Percentiles rank a stretch among this genome's conserved stretches.
Conservation (phyloP, 2,329 filamentous ascomycete species). For the Pleoardoris graminearum region DNA sequence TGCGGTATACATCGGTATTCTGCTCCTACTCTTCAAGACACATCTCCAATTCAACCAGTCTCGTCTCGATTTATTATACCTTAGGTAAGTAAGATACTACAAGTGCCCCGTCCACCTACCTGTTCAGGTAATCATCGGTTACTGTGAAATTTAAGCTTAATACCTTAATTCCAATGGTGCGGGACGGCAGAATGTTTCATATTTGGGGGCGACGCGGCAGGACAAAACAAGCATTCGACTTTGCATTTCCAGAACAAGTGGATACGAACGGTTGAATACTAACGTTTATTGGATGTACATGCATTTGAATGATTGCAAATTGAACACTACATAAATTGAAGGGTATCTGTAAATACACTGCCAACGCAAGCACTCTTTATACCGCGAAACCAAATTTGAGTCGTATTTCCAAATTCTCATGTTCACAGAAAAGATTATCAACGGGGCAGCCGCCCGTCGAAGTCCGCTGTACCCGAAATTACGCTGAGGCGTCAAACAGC, state of each 20-base stretch:
- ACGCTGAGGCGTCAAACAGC: background rate
- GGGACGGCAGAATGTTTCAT: background rate
- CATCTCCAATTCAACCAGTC: too few relatives aligned
- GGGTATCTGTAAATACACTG: constrained; percentile 10
- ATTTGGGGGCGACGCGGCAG: background rate
- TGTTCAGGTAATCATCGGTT: background rate
- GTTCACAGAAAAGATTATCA: background rate
- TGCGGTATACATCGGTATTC: too few relatives aligned
- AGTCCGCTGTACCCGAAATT: background rate
- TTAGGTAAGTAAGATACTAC: too few relatives aligned
- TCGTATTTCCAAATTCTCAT: background rate
- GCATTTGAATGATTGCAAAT: background rate
- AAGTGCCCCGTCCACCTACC: background rate
- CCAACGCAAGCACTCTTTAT: background rate
- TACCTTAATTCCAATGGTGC: background rate
- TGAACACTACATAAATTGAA: background rate
- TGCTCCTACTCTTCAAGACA: too few relatives aligned
- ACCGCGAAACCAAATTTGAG: background rate
- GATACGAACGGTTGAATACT: background rate
- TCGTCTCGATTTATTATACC: too few relatives aligned
- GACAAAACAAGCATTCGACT: background rate
- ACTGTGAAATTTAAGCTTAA: background rate
- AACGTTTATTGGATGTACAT: background rate
- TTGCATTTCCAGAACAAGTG: background rate
- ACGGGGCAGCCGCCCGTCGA: background rate